These are phyloP conservation scores for Ophiostoma perfectum DNA, from an alignment of 2,329 filamentous ascomycete species.

Conservation along the genomic window DNA sequence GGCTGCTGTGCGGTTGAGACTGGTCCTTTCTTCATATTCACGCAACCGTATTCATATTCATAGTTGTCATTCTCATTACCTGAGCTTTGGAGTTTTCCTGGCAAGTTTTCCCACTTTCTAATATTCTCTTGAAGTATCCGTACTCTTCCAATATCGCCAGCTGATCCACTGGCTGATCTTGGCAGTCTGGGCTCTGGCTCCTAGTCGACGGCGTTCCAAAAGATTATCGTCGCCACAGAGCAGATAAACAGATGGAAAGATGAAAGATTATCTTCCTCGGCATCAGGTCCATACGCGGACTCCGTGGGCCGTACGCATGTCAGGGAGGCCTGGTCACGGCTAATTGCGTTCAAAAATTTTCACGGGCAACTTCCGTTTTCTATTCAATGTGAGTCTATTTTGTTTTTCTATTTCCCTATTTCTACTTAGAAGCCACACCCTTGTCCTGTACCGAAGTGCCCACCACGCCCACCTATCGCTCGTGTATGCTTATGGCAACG, in stretches of 20 bases:
- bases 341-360: not conserved
- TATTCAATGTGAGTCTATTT: not conserved
- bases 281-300: not conserved
- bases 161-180: not conserved
- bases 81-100: too few relatives aligned
- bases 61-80: too few relatives aligned
- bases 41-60: too few relatives aligned
- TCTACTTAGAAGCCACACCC: not conserved
- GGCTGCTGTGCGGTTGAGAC: too few relatives aligned
- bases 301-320: not conserved
- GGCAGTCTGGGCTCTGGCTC: constrained; percentile 3
- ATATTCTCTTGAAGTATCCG: too few relatives aligned
- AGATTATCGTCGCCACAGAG: not conserved
- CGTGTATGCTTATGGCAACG: not conserved
- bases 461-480: not conserved
- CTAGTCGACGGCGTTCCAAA: not conserved
- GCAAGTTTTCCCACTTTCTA: too few relatives aligned
- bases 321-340: not conserved
- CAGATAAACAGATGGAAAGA: not conserved
- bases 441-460: not conserved
- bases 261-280: not conserved
- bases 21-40: too few relatives aligned
- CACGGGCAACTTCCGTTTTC: not conserved
- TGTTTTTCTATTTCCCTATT: not conserved
- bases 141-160: not conserved